These are phyloP conservation scores for Fimicolochytrium jonesii DNA, from an alignment of 192 early-diverging fungal species.

Conservation along the genomic window DNA sequence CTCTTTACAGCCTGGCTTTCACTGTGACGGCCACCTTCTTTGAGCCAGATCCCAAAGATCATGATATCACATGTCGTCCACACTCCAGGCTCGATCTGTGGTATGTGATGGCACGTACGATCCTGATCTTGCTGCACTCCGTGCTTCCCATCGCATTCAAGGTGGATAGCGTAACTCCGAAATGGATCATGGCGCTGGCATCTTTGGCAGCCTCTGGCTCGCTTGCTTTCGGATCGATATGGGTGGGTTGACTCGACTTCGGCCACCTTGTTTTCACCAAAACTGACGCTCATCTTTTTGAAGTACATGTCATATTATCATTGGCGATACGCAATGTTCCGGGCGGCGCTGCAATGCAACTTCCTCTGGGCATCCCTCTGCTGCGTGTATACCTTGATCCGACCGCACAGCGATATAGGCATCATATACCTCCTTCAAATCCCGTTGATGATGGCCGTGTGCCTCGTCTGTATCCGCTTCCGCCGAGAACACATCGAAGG, in stretches of 20 bases:
- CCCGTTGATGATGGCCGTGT: too few relatives aligned
- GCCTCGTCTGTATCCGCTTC: not conserved
- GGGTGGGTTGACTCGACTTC: slow-evolving; percentile 15
- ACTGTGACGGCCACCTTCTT: slow-evolving; percentile 42
- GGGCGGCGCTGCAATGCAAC: slow-evolving; percentile 33
- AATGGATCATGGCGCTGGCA: slow-evolving; percentile 12
- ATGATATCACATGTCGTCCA: slow-evolving; percentile 27
- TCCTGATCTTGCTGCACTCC: slow-evolving; percentile 31
- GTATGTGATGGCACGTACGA: slow-evolving; percentile 32
- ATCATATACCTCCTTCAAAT: slow-evolving; percentile 36
- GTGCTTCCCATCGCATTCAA: slow-evolving; percentile 13
- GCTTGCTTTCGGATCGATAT: slow-evolving; percentile 23
- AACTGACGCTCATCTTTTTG: not conserved
- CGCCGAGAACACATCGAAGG: slow-evolving; percentile 23
- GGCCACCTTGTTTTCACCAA: not conserved
- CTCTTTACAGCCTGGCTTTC: slow-evolving; percentile 25
- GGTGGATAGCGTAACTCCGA: too few relatives aligned
- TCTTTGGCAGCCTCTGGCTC: not conserved
- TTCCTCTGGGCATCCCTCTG: slow-evolving; percentile 40
- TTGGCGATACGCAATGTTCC: slow-evolving; percentile 30
- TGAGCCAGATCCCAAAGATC: slow-evolving; percentile 37
- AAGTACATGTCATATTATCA: slow-evolving; percentile 48
- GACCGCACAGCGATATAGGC: slow-evolving; percentile 40
- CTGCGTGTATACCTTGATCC: slow-evolving; percentile 27
- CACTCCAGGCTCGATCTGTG: slow-evolving; percentile 38